Conservation (phyloP, 176 grass and related monocot genomes). For the Rhynchospora pubera region DNA sequence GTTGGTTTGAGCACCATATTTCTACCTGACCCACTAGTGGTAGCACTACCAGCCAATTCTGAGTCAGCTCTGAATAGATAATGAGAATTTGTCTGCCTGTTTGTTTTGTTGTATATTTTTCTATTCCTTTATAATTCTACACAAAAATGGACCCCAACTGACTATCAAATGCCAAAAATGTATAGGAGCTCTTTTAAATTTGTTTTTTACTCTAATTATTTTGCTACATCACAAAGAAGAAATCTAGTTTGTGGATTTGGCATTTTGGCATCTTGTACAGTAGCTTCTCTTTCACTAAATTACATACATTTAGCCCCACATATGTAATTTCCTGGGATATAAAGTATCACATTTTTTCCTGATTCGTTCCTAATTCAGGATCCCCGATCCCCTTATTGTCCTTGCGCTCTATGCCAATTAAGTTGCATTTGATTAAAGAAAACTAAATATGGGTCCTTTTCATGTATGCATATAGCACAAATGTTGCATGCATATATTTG, state of each 20-base stretch:
- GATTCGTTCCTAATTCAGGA: neutral
- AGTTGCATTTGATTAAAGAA: neutral
- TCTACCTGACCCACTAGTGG: neutral
- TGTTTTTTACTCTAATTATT: neutral
- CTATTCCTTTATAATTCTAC: too few species aligned
- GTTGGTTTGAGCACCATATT: neutral
- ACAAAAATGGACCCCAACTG: neutral
- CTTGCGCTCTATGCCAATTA: neutral
- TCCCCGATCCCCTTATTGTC: neutral
- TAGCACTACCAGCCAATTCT: constrained; percentile 3
- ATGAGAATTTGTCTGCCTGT: neutral
- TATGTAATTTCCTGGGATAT: neutral
- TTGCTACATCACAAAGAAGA: neutral
- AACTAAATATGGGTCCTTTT: neutral
- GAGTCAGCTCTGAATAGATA: constrained; percentile 3
- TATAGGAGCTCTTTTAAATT: neutral
- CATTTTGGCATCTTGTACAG: neutral
- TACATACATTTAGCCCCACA: neutral
- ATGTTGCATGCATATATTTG: neutral
- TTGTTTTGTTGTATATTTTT: neutral
- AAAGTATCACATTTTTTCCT: neutral
- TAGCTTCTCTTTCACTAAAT: neutral
- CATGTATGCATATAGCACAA: neutral
- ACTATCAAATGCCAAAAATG: neutral
- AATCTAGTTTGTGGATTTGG: neutral